Base-by-base conservation (phyloP, 2,329 filamentous ascomycete genomes). In the Botrytis sinoallii region DNA sequence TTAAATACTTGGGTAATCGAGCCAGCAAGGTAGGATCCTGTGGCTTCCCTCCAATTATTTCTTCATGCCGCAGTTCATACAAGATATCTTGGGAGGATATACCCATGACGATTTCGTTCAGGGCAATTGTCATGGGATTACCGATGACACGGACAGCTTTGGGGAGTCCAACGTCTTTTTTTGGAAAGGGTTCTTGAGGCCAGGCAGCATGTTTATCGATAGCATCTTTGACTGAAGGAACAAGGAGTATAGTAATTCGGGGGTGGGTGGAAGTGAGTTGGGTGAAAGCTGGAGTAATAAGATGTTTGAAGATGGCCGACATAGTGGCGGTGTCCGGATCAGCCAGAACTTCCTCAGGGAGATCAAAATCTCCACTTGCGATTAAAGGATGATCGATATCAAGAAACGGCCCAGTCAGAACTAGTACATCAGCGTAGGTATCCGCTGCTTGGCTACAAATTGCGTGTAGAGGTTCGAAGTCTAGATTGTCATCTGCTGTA, bases 301-400 rank as follows among this genome's bases (percentile, higher is more conserved):
- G 88, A 80, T 93, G 87, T 74, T 91, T 91, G 87, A 99, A 98
- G 25, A 97, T 88, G 40, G 95, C 94, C 25, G 88, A 86, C 83
- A 98, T 88, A 35, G 92, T 97, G 2, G 91, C 91, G 22, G 90
- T 90, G 81, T 98, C 93, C 0, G 92, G 89, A 74, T 98, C 88
- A 79, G 91, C 81, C 80, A 85, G 85, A 73, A 88, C 88, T 69
- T 91, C 88, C 38, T 91, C 88, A 57, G 92, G 91, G 74, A 94
- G 86, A 79, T 95, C 89, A 80, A 95, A 91, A 83, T 95, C 92
- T 76, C 94, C 91, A 25, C 89, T 88, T 38, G 94, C 93, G 71
- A 99, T 88, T 40, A 97, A 86, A 0, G 96, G 95, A 81, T 99
- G 96, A 78, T 98, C 94, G 52, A 92, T 86, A 81, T 98, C 96